Evolutionary conservation across 2,329 filamentous ascomycete genomes (phyloP).

Genomic region (Alternaria sp.): DNA sequence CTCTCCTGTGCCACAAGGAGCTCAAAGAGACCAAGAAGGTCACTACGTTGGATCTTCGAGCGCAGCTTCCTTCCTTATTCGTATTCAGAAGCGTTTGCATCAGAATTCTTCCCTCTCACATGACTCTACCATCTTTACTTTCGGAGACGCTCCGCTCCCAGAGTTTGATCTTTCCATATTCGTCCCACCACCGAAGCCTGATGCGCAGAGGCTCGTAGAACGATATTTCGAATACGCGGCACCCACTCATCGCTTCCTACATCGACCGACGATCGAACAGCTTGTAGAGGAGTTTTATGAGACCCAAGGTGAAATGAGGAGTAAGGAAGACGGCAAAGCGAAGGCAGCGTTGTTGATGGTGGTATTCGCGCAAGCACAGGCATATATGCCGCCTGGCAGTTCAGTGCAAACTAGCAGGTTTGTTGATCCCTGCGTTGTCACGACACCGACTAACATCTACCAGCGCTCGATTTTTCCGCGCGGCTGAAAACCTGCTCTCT

Average conservation of each 20-base stretch:
- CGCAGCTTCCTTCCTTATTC: constrained; percentile 59
- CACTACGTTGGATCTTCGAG: constrained; percentile 60
- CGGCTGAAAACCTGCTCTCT: constrained; percentile 55
- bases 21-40: constrained; percentile 56
- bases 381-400: constrained; percentile 50
- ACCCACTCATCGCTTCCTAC: constrained; percentile 67
- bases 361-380: constrained; percentile 62
- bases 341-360: constrained; percentile 60
- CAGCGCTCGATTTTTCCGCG: constrained; percentile 55
- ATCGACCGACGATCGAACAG: constrained; percentile 60
- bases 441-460: neutral
- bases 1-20: constrained; percentile 56
- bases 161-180: constrained; percentile 56
- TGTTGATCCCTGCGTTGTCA: neutral
- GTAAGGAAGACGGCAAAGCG: constrained; percentile 52
- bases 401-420: constrained; percentile 39
- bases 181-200: constrained; percentile 54
- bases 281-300: constrained; percentile 59
- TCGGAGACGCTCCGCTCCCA: constrained; percentile 59
- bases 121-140: constrained; percentile 59
- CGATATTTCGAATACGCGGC: constrained; percentile 69
- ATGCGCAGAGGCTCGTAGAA: constrained; percentile 55
- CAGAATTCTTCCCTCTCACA: constrained; percentile 49
- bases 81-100: constrained; percentile 60
- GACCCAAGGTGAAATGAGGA: constrained; percentile 52